phyloP scores from a whole-genome alignment of 176 grass and related monocot genomes.

The Areca catechu region DNA sequence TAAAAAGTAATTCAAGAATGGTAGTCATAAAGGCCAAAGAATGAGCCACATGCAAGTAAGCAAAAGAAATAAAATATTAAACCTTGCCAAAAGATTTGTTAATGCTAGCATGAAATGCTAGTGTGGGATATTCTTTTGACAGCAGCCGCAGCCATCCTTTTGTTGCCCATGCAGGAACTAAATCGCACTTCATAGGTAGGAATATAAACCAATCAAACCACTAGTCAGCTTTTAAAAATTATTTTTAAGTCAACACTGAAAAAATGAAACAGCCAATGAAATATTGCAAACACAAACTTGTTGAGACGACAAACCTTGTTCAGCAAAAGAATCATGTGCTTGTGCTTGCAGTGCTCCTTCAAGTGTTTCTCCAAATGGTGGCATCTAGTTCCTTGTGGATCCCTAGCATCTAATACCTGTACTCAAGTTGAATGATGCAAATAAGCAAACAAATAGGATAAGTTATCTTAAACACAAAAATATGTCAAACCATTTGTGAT shows the following conservation, averaged over 20 bases:
- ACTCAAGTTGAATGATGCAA: not conserved
- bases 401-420: conserved; percentile 90
- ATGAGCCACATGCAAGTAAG: not conserved
- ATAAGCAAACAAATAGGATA: conserved; percentile 10
- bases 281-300: not conserved
- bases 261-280: too few relatives aligned
- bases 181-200: conserved; percentile 54
- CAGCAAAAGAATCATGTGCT: conserved; percentile 85
- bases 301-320: conserved; percentile 51
- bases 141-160: conserved; percentile 85
- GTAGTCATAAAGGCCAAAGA: not conserved
- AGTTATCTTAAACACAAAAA: not conserved
- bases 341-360: conserved; percentile 83
- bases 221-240: not conserved
- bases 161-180: conserved; percentile 90
- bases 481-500: too few relatives aligned
- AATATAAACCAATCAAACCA: conserved; percentile 12
- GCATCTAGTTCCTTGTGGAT: conserved; percentile 92
- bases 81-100: conserved; percentile 97
- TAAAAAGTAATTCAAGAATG: not conserved
- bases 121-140: conserved; percentile 79
- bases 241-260: too few relatives aligned
- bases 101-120: conserved; percentile 94
- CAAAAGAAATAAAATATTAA: conserved; percentile 4
- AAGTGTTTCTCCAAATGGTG: conserved; percentile 92